These are phyloP conservation scores for Odontarrhena argentea DNA, from an alignment of 345 rosid species.

Conservation along the genomic window DNA sequence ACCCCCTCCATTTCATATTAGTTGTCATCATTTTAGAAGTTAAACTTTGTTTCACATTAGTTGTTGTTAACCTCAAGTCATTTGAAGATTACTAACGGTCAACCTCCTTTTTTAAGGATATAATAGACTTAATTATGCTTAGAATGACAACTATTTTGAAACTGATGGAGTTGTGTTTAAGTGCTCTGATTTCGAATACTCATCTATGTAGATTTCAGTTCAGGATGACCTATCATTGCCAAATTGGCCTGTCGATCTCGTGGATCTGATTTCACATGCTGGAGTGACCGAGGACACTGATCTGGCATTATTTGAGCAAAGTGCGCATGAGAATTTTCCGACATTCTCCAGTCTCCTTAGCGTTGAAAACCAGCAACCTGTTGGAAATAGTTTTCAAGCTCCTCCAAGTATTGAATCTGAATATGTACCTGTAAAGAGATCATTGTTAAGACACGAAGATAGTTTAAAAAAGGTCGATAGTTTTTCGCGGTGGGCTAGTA, in stretches of 20 bases:
- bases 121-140: no score
- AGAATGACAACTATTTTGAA: no score
- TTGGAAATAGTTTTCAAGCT: slow-evolving; percentile 39
- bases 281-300: slow-evolving; percentile 52
- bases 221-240: slow-evolving; percentile 42
- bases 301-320: slow-evolving; percentile 53
- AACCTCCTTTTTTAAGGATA: no score
- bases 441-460: slow-evolving; percentile 60
- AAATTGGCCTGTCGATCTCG: slow-evolving; percentile 43
- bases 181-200: slow-evolving; percentile 23
- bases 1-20: no score
- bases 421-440: slow-evolving; percentile 42
- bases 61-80: no score
- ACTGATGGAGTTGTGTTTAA: not conserved
- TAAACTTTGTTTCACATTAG: no score
- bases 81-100: no score
- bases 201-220: slow-evolving; percentile 46
- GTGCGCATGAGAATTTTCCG: slow-evolving; percentile 44
- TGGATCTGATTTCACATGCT: slow-evolving; percentile 48
- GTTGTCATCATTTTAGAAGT: no score
- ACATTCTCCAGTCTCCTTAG: slow-evolving; percentile 42
- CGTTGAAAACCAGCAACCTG: slow-evolving; percentile 46
- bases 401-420: slow-evolving; percentile 45
- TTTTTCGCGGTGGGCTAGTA: slow-evolving; percentile 80
- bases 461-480: slow-evolving; percentile 87